Conservation (phyloP, 306 rosid genomes). For the Geum urbanum region DNA sequence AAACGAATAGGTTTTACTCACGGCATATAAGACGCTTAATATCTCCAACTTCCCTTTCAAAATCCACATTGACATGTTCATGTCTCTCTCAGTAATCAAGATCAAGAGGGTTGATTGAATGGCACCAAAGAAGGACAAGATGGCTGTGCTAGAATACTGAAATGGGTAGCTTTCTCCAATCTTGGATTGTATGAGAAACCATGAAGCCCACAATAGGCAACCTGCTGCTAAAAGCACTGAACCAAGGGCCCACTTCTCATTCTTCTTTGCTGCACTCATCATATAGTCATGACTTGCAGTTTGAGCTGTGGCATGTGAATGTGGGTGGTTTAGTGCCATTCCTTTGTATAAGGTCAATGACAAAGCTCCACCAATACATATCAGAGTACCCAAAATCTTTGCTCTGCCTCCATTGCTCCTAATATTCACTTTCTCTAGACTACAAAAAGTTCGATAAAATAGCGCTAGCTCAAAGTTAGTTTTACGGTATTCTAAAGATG, state of each 20-base stretch:
- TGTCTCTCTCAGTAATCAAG: constrained; percentile 45
- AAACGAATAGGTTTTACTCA: constrained; percentile 30
- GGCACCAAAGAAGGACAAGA: constrained; percentile 62
- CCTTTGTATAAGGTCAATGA: constrained; percentile 67
- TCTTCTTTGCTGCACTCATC: constrained; percentile 19
- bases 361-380: constrained; percentile 63
- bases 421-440: constrained; percentile 69
- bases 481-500: background rate
- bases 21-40: constrained; percentile 51
- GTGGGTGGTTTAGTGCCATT: constrained; percentile 37
- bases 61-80: constrained; percentile 48
- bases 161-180: constrained; percentile 58
- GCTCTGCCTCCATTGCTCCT: constrained; percentile 58
- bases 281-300: constrained; percentile 1
- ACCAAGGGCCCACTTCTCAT: constrained; percentile 56
- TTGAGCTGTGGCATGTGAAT: constrained; percentile 20
- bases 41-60: constrained; percentile 61
- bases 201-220: constrained; percentile 74
- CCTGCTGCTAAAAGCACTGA: constrained; percentile 51
- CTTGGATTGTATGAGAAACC: constrained; percentile 82
- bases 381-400: constrained; percentile 52
- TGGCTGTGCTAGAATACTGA: constrained; percentile 79
- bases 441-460: constrained; percentile 21
- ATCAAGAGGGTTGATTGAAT: constrained; percentile 56
- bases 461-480: background rate